These are phyloP conservation scores for Globisporangium paddicum DNA, from an alignment of 352 stramenopile genomes.

Conservation along the genomic window DNA sequence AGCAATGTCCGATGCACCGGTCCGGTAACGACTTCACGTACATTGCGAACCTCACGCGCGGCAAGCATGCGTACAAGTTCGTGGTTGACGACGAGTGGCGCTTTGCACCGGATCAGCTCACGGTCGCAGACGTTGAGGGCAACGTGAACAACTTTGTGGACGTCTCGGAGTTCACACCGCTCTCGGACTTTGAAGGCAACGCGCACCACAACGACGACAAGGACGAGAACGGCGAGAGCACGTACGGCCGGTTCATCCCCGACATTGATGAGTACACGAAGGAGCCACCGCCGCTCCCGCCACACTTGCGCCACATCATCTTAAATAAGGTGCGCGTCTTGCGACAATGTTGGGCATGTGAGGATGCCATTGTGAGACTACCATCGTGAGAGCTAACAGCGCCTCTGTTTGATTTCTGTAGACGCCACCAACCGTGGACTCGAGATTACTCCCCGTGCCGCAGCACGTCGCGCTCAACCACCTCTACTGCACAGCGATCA, in stretches of 20 bases:
- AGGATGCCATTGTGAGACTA: conserved; percentile 12
- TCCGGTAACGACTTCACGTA: conserved; percentile 99
- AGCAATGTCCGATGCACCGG: conserved; percentile 99
- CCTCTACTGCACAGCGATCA: conserved; percentile 98
- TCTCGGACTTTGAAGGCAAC: conserved; percentile 66
- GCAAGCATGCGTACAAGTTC: conserved; percentile 99
- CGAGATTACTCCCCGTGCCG: conserved; percentile 93
- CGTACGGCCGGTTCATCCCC: conserved; percentile 95
- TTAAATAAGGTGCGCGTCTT: conserved; percentile 95
- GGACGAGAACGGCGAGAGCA: conserved; percentile 77
- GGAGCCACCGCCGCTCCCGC: conserved; percentile 96
- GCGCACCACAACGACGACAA: conserved; percentile 46
- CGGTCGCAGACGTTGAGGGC: conserved; percentile 97
- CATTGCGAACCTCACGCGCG: conserved; percentile 96
- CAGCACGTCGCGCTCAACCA: conserved; percentile 99
- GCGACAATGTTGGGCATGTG: neutral
- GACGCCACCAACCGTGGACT: conserved; percentile 93
- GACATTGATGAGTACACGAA: conserved; percentile 99
- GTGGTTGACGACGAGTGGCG: conserved; percentile 99
- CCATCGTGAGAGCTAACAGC: neutral
- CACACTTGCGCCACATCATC: conserved; percentile 99
- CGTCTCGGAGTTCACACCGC: conserved; percentile 95
- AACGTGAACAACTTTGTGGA: conserved; percentile 99
- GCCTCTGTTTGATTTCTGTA: conserved; percentile 13
- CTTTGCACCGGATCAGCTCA: conserved; percentile 92